Evolutionary conservation across 805 yeast species (phyloP), one percentile per base, ranked within the genome.

Genomic region (Naumovozyma castellii): DNA sequence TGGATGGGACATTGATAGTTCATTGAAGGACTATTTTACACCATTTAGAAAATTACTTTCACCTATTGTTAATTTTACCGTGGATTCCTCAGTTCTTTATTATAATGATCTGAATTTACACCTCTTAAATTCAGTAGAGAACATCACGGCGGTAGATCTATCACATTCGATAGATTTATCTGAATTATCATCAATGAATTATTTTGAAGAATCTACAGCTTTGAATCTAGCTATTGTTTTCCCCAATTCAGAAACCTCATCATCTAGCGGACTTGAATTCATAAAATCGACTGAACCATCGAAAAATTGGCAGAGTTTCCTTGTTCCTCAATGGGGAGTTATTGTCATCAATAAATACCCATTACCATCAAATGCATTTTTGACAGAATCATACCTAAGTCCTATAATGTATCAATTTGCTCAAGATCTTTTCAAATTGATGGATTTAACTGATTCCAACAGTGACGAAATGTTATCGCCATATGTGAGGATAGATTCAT

Each of bases 261-360:
- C 42, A 8, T 45, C 49, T 5, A 43, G 49, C 77, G 35, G 80
- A 72, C 57, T 76, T 79, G 28, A 36, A 5, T 56, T 53, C 29
- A 42, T 52, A 14, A 50, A 48, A 22, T 39, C 41, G 16, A 19
- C 44, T 16, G 32, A 40, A 17, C 28, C 22, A 17, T 27, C 35
- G 19, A 29, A 25, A 1, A 41, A 44, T 17, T 59, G 62, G 61
- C 40, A 50, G 36, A 51, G 61, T 40, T 87, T 81, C 53, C 59
- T 83, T 35, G 75, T 90, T 17, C 94, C 96, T 5, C 94, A 84
- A 61, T 88, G 95, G 95, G 96, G 45, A 74, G 84, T 41, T 59
- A 65, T 52, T 65, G 80, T 46, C 54, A 64, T 56, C 69, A 80
- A 57, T 34, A 50, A 53, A 20, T 42, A 46, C n/a, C 52, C 63